Evolutionary conservation across 2,329 filamentous ascomycete genomes (phyloP).

Genomic region (Epichloe baconii): DNA sequence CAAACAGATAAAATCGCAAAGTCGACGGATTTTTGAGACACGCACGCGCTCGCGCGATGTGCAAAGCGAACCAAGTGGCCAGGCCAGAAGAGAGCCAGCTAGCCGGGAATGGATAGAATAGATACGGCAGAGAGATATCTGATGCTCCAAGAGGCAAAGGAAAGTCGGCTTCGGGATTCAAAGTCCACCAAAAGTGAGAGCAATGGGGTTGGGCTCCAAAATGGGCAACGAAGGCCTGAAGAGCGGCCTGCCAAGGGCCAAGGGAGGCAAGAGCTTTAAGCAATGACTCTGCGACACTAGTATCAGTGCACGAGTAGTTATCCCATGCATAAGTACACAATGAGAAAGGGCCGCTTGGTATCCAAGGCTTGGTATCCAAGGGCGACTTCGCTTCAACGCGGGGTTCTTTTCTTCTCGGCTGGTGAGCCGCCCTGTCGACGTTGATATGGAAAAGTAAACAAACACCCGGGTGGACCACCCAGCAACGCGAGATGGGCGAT

Average conservation of each 20-base stretch:
- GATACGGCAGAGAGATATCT: neutral
- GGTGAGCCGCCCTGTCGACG: constrained; percentile 1
- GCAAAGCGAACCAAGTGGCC: neutral
- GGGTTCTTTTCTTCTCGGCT: constrained; percentile 8
- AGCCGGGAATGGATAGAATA: neutral
- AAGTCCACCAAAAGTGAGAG: neutral
- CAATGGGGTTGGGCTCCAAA: neutral
- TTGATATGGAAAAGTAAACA: constrained; percentile 11
- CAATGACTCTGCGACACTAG: neutral
- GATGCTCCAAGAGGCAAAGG: neutral
- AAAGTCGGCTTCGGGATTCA: neutral
- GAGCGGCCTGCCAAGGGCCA: neutral
- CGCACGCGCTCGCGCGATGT: neutral
- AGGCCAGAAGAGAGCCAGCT: neutral
- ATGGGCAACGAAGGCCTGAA: neutral
- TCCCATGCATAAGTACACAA: neutral
- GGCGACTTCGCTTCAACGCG: constrained; percentile 7
- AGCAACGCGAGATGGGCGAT: constrained; percentile 8
- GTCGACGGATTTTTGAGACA: neutral
- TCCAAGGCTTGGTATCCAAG: neutral
- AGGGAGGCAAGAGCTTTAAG: neutral
- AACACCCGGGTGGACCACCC: constrained; percentile 10
- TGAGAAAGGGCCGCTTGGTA: neutral
- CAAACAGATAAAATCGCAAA: neutral
- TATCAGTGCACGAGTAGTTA: neutral